Conservation (phyloP, 257 asterid species). For the Plectranthus barbatus region DNA sequence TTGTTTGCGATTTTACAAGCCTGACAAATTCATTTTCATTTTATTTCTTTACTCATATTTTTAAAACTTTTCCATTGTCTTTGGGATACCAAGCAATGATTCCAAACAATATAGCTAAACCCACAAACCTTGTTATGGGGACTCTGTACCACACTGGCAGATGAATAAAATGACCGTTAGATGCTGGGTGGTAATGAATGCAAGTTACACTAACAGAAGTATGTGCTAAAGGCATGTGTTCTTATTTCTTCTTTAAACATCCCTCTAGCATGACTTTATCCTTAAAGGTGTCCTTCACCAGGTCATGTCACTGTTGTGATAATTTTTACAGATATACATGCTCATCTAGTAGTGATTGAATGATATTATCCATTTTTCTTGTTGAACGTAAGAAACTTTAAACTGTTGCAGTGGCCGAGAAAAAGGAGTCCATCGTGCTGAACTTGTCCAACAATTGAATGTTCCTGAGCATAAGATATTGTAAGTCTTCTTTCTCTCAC, state of each 20-base stretch:
- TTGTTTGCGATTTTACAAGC: too few species aligned
- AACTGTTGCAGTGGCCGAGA: slow-evolving; percentile 41
- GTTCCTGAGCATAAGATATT: slow-evolving; percentile 40
- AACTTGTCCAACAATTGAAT: slow-evolving; percentile 43
- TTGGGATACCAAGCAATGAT: too few species aligned
- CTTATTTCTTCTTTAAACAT: not conserved
- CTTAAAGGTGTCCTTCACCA: not conserved
- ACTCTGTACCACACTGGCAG: too few species aligned
- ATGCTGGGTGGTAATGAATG: too few species aligned
- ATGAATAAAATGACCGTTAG: too few species aligned
- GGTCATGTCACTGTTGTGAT: not conserved
- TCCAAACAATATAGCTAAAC: too few species aligned
- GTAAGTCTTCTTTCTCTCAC: slow-evolving; percentile 38
- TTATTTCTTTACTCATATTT: too few species aligned
- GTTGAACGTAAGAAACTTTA: not conserved
- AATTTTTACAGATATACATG: not conserved
- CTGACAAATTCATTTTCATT: too few species aligned
- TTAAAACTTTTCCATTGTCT: too few species aligned
- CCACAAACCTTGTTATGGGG: too few species aligned
- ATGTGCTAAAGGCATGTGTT: not conserved
- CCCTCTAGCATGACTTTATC: not conserved
- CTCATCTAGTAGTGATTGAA: not conserved
- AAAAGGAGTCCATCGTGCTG: slow-evolving; percentile 56
- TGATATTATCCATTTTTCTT: not conserved
- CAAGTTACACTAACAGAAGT: not conserved